phyloP scores from a whole-genome alignment of 306 rosid genomes.

The Senna tora region DNA sequence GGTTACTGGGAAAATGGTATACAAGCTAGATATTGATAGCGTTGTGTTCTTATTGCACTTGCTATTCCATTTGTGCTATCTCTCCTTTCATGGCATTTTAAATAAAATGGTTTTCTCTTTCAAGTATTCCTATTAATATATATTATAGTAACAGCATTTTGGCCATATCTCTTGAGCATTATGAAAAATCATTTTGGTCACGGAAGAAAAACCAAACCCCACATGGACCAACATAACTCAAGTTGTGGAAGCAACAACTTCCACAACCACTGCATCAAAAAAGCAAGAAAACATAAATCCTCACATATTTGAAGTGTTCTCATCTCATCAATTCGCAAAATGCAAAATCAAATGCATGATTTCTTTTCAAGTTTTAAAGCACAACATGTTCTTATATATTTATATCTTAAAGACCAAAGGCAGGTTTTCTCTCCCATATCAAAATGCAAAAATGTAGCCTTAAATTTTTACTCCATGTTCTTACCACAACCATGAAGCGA shows the following conservation, averaged over 20 bases:
- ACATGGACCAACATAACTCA: conserved; percentile 1
- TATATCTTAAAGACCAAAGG: background rate
- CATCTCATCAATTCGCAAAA: background rate
- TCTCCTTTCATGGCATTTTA: background rate
- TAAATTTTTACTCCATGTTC: background rate
- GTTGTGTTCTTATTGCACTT: background rate
- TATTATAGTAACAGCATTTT: background rate
- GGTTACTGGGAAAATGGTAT: conserved; percentile 9
- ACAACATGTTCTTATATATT: background rate
- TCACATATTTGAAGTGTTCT: background rate
- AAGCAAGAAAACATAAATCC: background rate
- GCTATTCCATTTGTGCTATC: background rate
- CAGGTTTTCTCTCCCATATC: background rate
- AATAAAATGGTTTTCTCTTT: background rate
- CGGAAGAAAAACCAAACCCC: background rate
- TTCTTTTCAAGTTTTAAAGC: background rate
- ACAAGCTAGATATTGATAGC: background rate
- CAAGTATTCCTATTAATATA: background rate
- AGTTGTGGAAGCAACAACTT: background rate
- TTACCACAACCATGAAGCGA: conserved; percentile 61
- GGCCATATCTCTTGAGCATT: background rate
- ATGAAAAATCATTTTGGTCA: background rate
- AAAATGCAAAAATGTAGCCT: background rate
- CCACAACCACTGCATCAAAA: background rate
- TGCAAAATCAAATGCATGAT: background rate